phyloP scores from a whole-genome alignment of 768 basidiomycete genomes.

The Phanerochaete sordida region DNA sequence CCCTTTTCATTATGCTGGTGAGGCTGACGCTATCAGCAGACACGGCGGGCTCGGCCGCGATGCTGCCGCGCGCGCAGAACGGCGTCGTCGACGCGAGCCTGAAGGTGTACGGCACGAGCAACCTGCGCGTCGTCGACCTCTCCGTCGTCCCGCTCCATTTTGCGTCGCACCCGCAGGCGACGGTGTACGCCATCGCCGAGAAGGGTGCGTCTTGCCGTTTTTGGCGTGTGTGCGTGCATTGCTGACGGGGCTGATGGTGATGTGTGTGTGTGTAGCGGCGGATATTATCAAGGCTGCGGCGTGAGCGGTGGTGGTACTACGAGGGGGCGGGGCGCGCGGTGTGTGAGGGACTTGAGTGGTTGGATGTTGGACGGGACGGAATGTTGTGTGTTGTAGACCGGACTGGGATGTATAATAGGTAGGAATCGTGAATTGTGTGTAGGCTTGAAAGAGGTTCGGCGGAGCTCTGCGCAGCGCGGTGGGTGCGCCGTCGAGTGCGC shows the following conservation, averaged over 20 bases:
- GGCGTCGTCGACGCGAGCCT: conserved; percentile 50
- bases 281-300: conserved; percentile 24
- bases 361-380: no score
- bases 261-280: conserved; percentile 11
- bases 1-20: neutral
- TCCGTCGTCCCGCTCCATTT: conserved; percentile 52
- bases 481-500: no score
- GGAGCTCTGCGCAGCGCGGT: no score
- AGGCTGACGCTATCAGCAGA: conserved; percentile 27
- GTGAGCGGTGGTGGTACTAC: no score
- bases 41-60: conserved; percentile 45
- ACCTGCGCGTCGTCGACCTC: conserved; percentile 54
- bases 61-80: conserved; percentile 47
- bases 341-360: no score
- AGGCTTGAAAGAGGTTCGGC: no score
- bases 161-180: conserved; percentile 44
- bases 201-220: conserved; percentile 34
- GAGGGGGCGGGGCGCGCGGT: no score
- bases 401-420: no score
- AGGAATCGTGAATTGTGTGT: no score
- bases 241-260: no score
- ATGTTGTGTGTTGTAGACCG: no score
- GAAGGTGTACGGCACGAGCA: conserved; percentile 51
- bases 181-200: conserved; percentile 45
- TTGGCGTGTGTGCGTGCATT: no score